Evolutionary conservation across 2,329 filamentous ascomycete species (phyloP), one percentile per base, ranked within the genome.

Genomic region (Colletotrichum endophyticum): DNA sequence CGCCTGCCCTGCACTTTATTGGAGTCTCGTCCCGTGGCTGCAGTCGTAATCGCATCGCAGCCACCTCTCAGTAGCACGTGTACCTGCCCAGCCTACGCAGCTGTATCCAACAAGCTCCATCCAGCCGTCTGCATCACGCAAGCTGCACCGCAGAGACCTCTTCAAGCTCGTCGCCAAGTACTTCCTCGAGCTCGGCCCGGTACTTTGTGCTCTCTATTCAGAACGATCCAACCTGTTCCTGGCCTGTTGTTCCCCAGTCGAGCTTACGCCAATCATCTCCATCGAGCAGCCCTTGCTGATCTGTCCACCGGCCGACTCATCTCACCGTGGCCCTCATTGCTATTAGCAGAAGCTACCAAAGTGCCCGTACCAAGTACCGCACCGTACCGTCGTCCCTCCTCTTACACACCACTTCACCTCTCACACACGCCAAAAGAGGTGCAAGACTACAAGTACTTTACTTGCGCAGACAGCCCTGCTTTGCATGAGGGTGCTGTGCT

Each of bases 261-360:
- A 73, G 73, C 70, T 70, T 70, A 56, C 59, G 70, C 74, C 70
- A 76, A 70, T 74, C 64, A 61, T 74, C 28, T 61, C 44, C 44
- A 53, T 53, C 44, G 44, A 22, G 59, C 63, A 27, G 49, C 28
- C 70, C 70, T 73, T 63, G 64, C 59, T 76, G 74, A 66, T 76
- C 70, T 67, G 56, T 57, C 70, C 32, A 67, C 73, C 70, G 63
- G 67, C 70, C 62, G 63, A 53, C 62, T 73, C 44, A 66, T 56
- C 44, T 57, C 62, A 30, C 25, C 27, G 25, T 30, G 56, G 56
- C 44, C 44, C 44, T 13, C 44, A 22, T 22, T 53, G 44, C 44
- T 53, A 53, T 8, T 53, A 53, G 44, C 44, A 53, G 44, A 53
- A 22, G 44, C 44, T 53, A 22, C 44, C 44, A 53, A 22, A 53